Base-by-base conservation (phyloP, 2,329 filamentous ascomycete species). In the Fusarium torulosum region DNA sequence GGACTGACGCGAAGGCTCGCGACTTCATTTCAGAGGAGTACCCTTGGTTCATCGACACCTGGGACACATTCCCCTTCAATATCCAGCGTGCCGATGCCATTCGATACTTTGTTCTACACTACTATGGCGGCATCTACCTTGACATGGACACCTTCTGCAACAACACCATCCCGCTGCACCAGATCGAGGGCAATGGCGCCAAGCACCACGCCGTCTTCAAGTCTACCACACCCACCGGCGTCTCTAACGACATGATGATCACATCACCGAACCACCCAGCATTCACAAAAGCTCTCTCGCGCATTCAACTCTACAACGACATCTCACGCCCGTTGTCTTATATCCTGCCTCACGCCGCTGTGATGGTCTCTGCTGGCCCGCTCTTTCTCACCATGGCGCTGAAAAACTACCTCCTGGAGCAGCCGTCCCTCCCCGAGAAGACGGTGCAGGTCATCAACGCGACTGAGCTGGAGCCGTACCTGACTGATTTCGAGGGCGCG, bases 221-320 rank as follows among this genome's bases (percentile, higher is more conserved):
- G 44, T 76, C 75, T 67, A 94, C 92, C 0, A 81, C 85, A 4
- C 92, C 92, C 3, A 94, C 91, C 2, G 91, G 91, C 65, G 92
- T 94, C 70, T 91, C 89, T 69, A 94, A 94, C 80, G 91, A 94
- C 73, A 90, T 89, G 40, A 93, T 94, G 91, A 90, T 90, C 47
- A 81, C 90, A 17, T 84, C 91, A 1, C 88, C 90, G 0, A 84
- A 88, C 62, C 92, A 94, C 72, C 91, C 91, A 0, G 92, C 92
- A 81, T 93, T 93, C 82, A 81, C 89, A 50, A 83, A 84, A 47
- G 88, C 91, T 38, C 91, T 93, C 71, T 85, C 91, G 65, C 83
- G 85, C 14, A 81, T 94, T n/a, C 84, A 87, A 58, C 46, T 62
- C 41, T 82, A 84, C 54, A 92, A 92, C 77, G 85, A 91, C 74